These are phyloP conservation scores for Myriosclerotinia curreyana DNA, from an alignment of 2,329 filamentous ascomycete genomes.

Conservation along the genomic window DNA sequence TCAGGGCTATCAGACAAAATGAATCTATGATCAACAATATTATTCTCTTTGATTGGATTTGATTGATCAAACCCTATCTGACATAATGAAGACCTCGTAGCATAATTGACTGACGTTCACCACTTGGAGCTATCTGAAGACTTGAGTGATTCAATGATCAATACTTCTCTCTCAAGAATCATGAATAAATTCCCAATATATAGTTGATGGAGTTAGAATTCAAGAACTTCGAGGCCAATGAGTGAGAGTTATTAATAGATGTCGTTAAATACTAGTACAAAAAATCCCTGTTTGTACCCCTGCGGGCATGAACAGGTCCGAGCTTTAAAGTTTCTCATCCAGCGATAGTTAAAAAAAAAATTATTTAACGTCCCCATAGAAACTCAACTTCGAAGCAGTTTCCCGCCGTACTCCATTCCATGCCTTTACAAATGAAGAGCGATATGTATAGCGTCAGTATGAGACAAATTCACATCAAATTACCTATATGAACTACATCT, in stretches of 20 bases:
- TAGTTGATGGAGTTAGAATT: background rate
- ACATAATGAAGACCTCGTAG: background rate
- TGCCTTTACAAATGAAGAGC: background rate
- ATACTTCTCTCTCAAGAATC: background rate
- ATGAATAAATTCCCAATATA: no score
- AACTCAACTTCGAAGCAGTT: background rate
- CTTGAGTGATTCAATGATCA: background rate
- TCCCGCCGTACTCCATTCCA: background rate
- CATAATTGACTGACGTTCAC: background rate
- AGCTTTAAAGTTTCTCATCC: background rate
- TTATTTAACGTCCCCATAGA: background rate
- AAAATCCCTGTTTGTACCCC: background rate
- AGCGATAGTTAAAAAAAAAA: background rate
- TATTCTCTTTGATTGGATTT: background rate
- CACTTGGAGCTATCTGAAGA: background rate
- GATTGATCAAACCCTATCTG: background rate
- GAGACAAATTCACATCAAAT: slow-evolving; percentile 1
- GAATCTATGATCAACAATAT: background rate
- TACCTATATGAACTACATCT: slow-evolving; percentile 15
- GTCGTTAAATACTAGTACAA: background rate
- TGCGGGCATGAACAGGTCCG: background rate
- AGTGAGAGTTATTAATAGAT: background rate
- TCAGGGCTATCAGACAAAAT: slow-evolving; percentile 1
- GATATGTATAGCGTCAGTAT: slow-evolving; percentile 1
- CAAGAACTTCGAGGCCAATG: background rate